Evolutionary conservation across 1,284 basidiomycete species (phyloP).

Genomic region (Cyathus olla): DNA sequence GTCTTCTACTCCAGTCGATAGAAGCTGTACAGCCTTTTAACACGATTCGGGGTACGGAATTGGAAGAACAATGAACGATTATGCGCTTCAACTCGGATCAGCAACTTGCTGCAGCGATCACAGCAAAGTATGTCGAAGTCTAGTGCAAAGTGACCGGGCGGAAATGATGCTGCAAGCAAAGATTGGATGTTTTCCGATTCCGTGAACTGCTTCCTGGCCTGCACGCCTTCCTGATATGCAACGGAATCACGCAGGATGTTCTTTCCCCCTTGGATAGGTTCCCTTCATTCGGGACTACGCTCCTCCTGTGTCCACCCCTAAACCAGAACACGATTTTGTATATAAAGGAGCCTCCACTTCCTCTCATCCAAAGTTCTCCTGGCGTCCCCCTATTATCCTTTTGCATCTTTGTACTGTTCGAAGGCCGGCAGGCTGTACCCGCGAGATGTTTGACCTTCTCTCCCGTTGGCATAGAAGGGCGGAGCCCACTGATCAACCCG

Average conservation of each 20-base stretch:
- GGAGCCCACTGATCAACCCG: conserved; percentile 11
- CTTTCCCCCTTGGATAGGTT: not conserved
- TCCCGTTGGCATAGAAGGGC: conserved; percentile 29
- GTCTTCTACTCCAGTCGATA: too few species aligned
- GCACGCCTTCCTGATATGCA: not conserved
- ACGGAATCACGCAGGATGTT: not conserved
- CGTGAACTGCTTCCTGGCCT: not conserved
- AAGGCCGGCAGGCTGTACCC: not conserved
- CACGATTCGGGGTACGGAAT: too few species aligned
- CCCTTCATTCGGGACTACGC: not conserved
- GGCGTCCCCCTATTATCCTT: conserved; percentile 1
- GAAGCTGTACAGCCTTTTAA: too few species aligned
- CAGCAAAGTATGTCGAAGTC: too few species aligned
- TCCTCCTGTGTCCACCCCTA: conserved; percentile 2
- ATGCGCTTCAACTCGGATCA: too few species aligned
- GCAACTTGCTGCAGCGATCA: too few species aligned
- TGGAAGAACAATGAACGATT: too few species aligned
- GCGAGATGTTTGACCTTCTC: conserved; percentile 40
- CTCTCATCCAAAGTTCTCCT: not conserved
- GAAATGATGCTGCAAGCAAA: too few species aligned
- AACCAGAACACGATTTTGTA: not conserved
- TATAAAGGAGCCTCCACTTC: not conserved
- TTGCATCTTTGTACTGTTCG: not conserved
- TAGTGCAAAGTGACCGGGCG: too few species aligned
- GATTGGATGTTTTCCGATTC: too few species aligned